A percentile compares a stretch with the other conserved stretches of the same genome.
phyloP scores from a whole-genome alignment of 2,329 filamentous ascomycete genomes.

The Pyricularia sp. region DNA sequence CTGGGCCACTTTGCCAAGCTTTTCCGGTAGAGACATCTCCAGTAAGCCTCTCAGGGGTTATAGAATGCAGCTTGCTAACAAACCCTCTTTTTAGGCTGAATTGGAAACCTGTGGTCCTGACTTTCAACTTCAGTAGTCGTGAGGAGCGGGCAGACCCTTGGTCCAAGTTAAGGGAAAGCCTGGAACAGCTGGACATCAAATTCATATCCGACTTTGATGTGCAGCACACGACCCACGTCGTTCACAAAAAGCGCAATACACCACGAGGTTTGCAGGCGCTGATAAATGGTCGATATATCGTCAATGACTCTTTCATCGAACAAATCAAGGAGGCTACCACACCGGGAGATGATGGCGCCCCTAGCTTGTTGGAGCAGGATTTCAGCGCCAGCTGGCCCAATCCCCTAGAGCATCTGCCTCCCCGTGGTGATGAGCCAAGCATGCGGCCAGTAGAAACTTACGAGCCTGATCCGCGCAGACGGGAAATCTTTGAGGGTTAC shows the following conservation, averaged over 20 bases:
- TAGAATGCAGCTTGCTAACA: neutral
- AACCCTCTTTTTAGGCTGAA: conserved; percentile 43
- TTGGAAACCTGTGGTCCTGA: conserved; percentile 76
- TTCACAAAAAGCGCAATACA: conserved; percentile 84
- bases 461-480: conserved; percentile 55
- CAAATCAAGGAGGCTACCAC: conserved; percentile 54
- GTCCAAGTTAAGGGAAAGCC: conserved; percentile 47
- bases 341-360: conserved; percentile 30
- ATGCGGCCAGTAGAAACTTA: conserved; percentile 61
- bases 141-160: conserved; percentile 61
- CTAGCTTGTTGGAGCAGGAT: conserved; percentile 61
- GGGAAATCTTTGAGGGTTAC: conserved; percentile 73
- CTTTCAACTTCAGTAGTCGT: conserved; percentile 66
- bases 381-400: conserved; percentile 75
- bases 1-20: conserved; percentile 61
- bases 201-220: conserved; percentile 63
- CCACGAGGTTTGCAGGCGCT: conserved; percentile 80
- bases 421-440: conserved; percentile 65
- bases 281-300: conserved; percentile 70
- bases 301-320: conserved; percentile 64
- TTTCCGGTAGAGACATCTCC: conserved; percentile 28
- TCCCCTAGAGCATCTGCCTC: conserved; percentile 61
- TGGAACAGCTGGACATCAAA: conserved; percentile 87
- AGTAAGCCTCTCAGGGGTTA: conserved; percentile 14
- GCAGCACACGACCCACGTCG: conserved; percentile 71